These are phyloP conservation scores for Diaporthe capsici DNA, from an alignment of 2,329 filamentous ascomycete species.

Conservation along the genomic window DNA sequence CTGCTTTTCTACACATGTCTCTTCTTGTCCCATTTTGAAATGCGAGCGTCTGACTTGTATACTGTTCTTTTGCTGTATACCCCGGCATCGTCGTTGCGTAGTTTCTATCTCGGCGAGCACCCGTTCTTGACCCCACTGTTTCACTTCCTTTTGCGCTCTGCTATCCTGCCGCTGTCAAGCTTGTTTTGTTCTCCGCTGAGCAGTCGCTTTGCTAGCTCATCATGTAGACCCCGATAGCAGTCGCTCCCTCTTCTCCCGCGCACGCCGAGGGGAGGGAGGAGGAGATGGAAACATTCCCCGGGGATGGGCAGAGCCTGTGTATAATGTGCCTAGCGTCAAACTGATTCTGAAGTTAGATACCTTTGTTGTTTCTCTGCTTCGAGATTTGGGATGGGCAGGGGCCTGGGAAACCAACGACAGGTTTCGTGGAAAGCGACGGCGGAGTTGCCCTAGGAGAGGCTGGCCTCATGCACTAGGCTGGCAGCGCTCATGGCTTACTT, in stretches of 20 bases:
- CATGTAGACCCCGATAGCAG: background rate
- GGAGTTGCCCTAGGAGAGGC: no score
- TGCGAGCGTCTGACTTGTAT: background rate
- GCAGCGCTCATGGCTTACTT: background rate
- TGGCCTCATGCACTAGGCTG: background rate
- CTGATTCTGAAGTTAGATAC: no score
- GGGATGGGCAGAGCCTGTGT: background rate
- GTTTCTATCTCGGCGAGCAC: background rate
- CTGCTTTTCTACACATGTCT: slow-evolving; percentile 13
- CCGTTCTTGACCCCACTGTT: background rate
- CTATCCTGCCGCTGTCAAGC: background rate
- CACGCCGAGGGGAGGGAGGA: background rate
- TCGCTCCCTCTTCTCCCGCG: background rate
- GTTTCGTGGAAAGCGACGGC: background rate
- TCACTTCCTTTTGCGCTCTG: background rate
- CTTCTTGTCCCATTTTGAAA: background rate
- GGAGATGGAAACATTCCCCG: fast-evolving
- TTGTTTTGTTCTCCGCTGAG: background rate
- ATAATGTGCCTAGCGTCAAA: background rate
- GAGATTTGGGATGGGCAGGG: no score
- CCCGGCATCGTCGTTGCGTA: background rate
- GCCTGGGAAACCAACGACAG: background rate
- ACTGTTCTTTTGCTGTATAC: background rate
- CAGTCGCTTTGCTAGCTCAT: background rate
- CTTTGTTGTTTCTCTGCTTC: background rate